Base-by-base conservation (phyloP, 805 yeast species). In the Candida rishiriensis region DNA sequence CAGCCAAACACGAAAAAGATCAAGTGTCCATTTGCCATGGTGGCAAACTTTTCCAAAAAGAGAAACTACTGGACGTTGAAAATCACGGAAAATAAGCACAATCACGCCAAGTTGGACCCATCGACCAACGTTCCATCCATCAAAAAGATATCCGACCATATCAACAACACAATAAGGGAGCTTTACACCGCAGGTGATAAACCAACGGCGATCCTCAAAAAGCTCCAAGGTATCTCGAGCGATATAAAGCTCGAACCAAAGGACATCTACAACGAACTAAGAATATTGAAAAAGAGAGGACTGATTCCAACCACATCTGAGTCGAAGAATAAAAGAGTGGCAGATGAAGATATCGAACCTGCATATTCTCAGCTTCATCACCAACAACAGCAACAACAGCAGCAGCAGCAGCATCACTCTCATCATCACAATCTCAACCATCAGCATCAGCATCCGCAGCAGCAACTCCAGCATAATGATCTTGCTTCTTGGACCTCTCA, bases 11-110 rank as follows among this genome's bases (percentile, higher is more conserved):
- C 80, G 11, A 76, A 76, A 54, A 76, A 76, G 54, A 70, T 75
- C 46, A 71, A 70, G 51, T 77, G 83, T 59, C 81, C 81, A 18
- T 77, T 75, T 57, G 66, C 79, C n/a, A 75, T 77, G 78, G 76
- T 79, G 35, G 81, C 83, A 28, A 68, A 70, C 53, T 75, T 60
- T 54, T 73, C 76, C 28, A 77, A 76, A 53, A 66, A 70, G 39
- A 71, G 69, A 42, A 69, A 70, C 42, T 68, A 65, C 34, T 77
- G 82, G 82, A 72, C 76, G 16, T 61, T 77, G 39, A 70, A 71
- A 43, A 75, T 77, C 12, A 73, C 78, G 10, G 73, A 79, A 51
- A 75, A 75, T 58, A 78, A 75, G 53, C 82, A 77, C 60, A 77
- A 77, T 55, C 82, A 77, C 56, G 79, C 80, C 17, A 78, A 75